Percentiles rank a stretch among this genome's conserved stretches.
phyloP scores from a whole-genome alignment of 2,329 filamentous ascomycete species.

The Cyanodermella asteris region DNA sequence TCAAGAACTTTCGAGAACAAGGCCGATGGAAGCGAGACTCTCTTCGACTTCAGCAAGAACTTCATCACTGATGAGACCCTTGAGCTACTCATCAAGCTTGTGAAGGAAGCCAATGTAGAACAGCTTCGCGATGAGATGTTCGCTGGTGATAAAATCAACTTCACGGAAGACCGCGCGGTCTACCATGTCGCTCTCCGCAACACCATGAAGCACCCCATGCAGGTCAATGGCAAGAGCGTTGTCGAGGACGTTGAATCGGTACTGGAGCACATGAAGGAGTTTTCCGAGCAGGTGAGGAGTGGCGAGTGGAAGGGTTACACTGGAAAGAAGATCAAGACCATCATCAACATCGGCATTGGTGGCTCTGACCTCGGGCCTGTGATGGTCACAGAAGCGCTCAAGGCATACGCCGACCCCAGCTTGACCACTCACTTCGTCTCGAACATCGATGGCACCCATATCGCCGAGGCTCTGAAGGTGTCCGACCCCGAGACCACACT shows the following conservation, averaged over 20 bases:
- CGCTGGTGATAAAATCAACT: constrained; percentile 95
- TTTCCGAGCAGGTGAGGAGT: constrained; percentile 81
- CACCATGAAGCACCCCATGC: constrained; percentile 54
- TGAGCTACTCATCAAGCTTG: constrained; percentile 66
- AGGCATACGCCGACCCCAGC: constrained; percentile 71
- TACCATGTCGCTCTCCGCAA: constrained; percentile 92
- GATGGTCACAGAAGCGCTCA: constrained; percentile 96
- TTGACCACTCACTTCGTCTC: constrained; percentile 94
- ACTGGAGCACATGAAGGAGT: constrained; percentile 93
- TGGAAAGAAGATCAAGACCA: constrained; percentile 89
- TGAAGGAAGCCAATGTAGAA: constrained; percentile 75
- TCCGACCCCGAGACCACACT: constrained; percentile 96
- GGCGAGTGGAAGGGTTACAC: constrained; percentile 95
- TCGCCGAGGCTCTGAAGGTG: constrained; percentile 71
- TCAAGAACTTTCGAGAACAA: constrained; percentile 62
- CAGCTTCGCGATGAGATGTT: constrained; percentile 96
- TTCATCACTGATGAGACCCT: constrained; percentile 87
- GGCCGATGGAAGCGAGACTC: constrained; percentile 61
- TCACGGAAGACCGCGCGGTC: constrained; percentile 88
- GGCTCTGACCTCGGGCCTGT: constrained; percentile 94
- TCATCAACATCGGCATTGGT: constrained; percentile 94
- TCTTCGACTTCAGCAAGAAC: constrained; percentile 99
- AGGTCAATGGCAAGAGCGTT: constrained; percentile 81
- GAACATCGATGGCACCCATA: constrained; percentile 98
- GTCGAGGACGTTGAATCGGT: constrained; percentile 84